Conservation (phyloP, 1,284 basidiomycete species). For the Marasmius sp. region DNA sequence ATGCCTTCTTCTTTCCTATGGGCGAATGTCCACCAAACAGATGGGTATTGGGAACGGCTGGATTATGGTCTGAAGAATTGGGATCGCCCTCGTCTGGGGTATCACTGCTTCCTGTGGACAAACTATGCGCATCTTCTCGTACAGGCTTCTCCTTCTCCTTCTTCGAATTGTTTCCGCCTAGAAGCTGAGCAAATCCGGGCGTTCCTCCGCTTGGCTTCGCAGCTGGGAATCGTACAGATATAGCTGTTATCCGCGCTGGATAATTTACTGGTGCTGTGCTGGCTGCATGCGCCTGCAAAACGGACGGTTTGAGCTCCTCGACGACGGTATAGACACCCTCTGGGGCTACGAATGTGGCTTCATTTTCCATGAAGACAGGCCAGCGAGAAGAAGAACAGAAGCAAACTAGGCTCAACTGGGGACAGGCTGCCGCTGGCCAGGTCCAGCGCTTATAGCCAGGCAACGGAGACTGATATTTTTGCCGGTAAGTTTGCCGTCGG, state of each 20-base stretch:
- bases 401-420: too few species aligned
- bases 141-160: slow-evolving; percentile 54
- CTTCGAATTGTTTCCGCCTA: slow-evolving; percentile 61
- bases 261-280: slow-evolving; percentile 47
- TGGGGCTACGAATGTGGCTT: slow-evolving; percentile 79
- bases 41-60: neutral
- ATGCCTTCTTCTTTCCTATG: slow-evolving; percentile 57
- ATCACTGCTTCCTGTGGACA: slow-evolving; percentile 65
- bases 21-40: slow-evolving; percentile 15
- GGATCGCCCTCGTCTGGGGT: slow-evolving; percentile 57
- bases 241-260: slow-evolving; percentile 62
- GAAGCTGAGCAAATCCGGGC: slow-evolving; percentile 64
- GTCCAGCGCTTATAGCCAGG: too few species aligned
- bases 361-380: slow-evolving; percentile 63
- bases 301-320: slow-evolving; percentile 76
- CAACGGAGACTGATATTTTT: too few species aligned
- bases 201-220: slow-evolving; percentile 49
- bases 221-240: slow-evolving; percentile 62
- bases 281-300: slow-evolving; percentile 45
- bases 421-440: too few species aligned
- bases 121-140: slow-evolving; percentile 65
- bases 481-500: neutral
- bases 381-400: neutral
- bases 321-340: slow-evolving; percentile 85
- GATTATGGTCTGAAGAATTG: slow-evolving; percentile 31